These are phyloP conservation scores for Sphaerulina populicola DNA, from an alignment of 2,329 filamentous ascomycete species.

Conservation along the genomic window DNA sequence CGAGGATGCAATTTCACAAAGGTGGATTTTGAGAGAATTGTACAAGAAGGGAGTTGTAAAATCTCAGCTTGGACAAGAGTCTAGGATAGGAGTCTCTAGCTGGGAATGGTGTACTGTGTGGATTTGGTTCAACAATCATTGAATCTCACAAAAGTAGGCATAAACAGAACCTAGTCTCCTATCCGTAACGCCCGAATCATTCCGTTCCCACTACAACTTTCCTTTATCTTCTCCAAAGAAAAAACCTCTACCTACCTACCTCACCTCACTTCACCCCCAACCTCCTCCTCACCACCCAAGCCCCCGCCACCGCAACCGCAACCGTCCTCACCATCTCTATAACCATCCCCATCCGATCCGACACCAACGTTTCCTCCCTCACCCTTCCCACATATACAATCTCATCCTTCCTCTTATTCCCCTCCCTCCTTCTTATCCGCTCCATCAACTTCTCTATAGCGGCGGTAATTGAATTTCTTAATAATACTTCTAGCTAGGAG, in stretches of 20 bases:
- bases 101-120: too few species aligned
- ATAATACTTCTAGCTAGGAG: too few species aligned
- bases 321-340: conserved; percentile 34
- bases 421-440: conserved; percentile 25
- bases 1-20: conserved; percentile 21
- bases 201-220: too few species aligned
- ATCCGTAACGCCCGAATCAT: too few species aligned
- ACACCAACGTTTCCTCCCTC: conserved; percentile 39
- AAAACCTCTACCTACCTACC: not conserved
- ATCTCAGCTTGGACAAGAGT: too few species aligned
- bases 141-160: too few species aligned
- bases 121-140: too few species aligned
- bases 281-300: conserved; percentile 41
- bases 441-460: conserved; percentile 27
- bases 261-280: conserved; percentile 16
- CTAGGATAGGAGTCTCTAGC: too few species aligned
- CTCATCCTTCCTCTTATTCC: too few species aligned
- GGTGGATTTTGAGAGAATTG: conserved; percentile 8
- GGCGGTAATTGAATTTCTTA: too few species aligned
- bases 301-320: conserved; percentile 33
- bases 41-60: not conserved
- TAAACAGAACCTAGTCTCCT: too few species aligned
- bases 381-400: conserved; percentile 36
- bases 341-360: conserved; percentile 33
- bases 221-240: too few species aligned